Conservation (phyloP, 2,329 filamentous ascomycete genomes). For the Paecilomyces dactylethromorphus region DNA sequence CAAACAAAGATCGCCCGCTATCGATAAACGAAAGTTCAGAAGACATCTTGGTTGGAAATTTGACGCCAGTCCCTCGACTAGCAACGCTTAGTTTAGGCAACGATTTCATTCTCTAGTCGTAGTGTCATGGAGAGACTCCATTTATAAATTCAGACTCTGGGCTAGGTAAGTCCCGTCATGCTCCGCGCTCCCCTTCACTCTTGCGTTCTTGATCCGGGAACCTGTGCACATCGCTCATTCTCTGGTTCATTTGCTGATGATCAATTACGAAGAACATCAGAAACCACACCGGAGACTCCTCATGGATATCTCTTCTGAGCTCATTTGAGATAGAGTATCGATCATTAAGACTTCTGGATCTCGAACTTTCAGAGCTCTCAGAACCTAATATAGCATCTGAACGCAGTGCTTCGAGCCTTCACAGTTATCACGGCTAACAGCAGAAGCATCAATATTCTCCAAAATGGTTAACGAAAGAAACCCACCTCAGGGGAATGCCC, state of each 20-base stretch:
- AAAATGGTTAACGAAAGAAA: conserved; percentile 48
- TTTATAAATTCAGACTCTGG: not conserved
- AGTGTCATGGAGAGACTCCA: not conserved
- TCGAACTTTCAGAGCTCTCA: not conserved
- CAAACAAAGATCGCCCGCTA: conserved; percentile 6
- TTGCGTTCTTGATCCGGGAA: not conserved
- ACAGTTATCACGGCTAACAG: not conserved
- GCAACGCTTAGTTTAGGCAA: not conserved
- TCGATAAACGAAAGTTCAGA: conserved; percentile 7
- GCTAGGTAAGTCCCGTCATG: not conserved
- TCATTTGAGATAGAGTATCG: not conserved
- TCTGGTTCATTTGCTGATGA: not conserved
- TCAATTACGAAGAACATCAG: not conserved
- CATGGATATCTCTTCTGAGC: not conserved
- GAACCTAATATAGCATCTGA: not conserved
- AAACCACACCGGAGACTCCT: not conserved
- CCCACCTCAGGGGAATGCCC: conserved; percentile 32
- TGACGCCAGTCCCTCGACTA: not conserved
- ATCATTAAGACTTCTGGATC: not conserved
- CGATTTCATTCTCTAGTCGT: not conserved
- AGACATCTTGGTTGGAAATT: not conserved
- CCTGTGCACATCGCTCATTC: not conserved
- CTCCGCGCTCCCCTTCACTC: not conserved
- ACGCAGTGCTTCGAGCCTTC: not conserved
- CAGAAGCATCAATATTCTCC: not conserved